Evolutionary conservation across 345 rosid genomes (phyloP), one percentile per base, ranked within the genome.

Genomic region (Gossypium turneri): DNA sequence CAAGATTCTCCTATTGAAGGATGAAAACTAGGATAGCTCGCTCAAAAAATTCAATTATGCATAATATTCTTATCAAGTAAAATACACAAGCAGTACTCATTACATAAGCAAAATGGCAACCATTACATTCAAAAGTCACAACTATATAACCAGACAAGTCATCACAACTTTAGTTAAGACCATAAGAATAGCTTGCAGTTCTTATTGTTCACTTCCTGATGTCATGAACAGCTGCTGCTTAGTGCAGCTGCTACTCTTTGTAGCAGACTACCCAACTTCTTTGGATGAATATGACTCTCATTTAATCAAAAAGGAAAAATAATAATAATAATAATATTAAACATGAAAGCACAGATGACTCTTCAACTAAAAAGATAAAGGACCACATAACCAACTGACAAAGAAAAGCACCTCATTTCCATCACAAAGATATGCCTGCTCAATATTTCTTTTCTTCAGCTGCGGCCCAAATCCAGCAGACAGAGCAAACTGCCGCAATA

Each of bases 401-500:
- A n/a, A 19, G 27, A 52, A 60, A 68, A 19, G 25, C 63, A 98
- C 99, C 97, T 96, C 91, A 68, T 86, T 79, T 19, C 85, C 84
- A 67, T 87, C 90, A 67, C 89, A 87, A 73, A 79, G 16, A 72
- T 55, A 67, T 66, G 85, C 22, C 84, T 58, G 83, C 76, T 57
- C 79, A 91, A 97, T 72, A 74, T 48, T 73, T 63, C 68, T 88
- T 82, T 89, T 90, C 90, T 86, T 90, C 85, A 96, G 81, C 75
- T 29, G 87, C 44, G 98, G 99, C 44, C 98, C 99, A 79, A 85
- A 88, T 62, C 98, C 98, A 66, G 94, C 85, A 78, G 97, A 86
- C 41, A 96, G 81, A 60, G 97, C 97, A 84, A 96, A 79, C 70
- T 96, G 97, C 73, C 99, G 89, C 67, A 93, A 85, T 77, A 96